Evolutionary conservation across 305 asterid genomes (phyloP), one percentile per base, ranked within the genome.

Genomic region (Fraxinus platypoda): DNA sequence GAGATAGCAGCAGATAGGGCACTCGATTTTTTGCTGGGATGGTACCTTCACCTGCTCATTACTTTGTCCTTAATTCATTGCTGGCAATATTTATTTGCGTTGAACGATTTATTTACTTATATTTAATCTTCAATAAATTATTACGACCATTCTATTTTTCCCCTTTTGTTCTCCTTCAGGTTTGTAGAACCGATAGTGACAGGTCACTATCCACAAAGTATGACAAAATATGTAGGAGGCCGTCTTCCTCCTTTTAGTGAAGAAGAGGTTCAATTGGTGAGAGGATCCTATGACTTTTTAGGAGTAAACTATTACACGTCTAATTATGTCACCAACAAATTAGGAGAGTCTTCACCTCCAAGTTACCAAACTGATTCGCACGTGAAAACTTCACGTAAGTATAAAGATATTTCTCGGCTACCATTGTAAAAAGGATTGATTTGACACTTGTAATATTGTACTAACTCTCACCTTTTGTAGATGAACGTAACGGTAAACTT

Each of bases 331-430:
- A 4, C 33, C 6, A 64, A 64, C 26, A 30, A 12, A 6, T 2
- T 1, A 57, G 0, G 19, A 8, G 15, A 41, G 38, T 28, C 21
- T 71, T 2, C 73, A 74, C 79, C 80, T 49, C 0, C 80, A 68
- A 85, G 89, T 87, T 84, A 85, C 80, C 37, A 26, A 4, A 80
- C 64, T 19, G 88, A 90, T 81, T 82, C 82, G 30, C 83, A 77
- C 2, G 25, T 17, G 17, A 41, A 17, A 7, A 4, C 0, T 57
- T n/a, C 26, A 57, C 0, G 66, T 57, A 57, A 57, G 66, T 57
- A 57, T 52, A 1, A 1, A 52, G 6, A 37, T 37, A 37, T 37
- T 37, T 8, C 0, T 37, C 43, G 12, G 12, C 12, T 37, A 37
- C 3, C 43, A 37, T 8, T 7, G 43, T 37, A 37, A 37, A 37